Percentiles rank a stretch among this genome's conserved stretches.
These are phyloP conservation scores for Penicillium sp. DNA, from an alignment of 2,329 filamentous ascomycete genomes.

Conservation along the genomic window DNA sequence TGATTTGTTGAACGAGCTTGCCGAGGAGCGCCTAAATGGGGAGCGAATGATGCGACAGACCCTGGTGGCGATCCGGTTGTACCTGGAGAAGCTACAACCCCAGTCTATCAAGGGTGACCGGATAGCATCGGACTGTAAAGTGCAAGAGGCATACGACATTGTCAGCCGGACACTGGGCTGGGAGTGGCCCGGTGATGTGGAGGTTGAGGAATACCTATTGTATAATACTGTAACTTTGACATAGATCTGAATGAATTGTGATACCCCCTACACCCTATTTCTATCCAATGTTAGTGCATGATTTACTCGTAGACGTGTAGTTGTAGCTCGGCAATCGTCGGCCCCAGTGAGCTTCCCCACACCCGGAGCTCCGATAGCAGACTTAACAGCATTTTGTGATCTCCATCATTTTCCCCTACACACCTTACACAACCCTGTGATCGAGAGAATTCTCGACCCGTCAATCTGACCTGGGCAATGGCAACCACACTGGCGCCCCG, in stretches of 20 bases:
- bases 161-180: slow-evolving; percentile 35
- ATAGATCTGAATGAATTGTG: slow-evolving; percentile 8
- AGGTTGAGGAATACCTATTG: slow-evolving; percentile 38
- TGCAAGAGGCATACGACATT: slow-evolving; percentile 40
- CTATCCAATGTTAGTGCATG: background rate
- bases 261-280: slow-evolving; percentile 12
- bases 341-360: slow-evolving; percentile 25
- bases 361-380: slow-evolving; percentile 11
- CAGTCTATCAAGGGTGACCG: slow-evolving; percentile 5
- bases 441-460: background rate
- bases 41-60: slow-evolving; percentile 39
- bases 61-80: slow-evolving; percentile 41
- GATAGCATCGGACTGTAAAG: slow-evolving; percentile 27
- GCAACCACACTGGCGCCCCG: slow-evolving; percentile 34
- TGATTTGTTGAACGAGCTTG: slow-evolving; percentile 32
- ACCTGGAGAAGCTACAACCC: slow-evolving; percentile 39
- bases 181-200: slow-evolving; percentile 45
- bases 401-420: background rate
- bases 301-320: background rate
- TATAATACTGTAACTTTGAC: slow-evolving; percentile 21
- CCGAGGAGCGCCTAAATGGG: slow-evolving; percentile 40
- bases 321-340: slow-evolving; percentile 21
- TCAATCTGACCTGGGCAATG: slow-evolving; percentile 8
- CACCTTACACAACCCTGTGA: slow-evolving; percentile 1
- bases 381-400: background rate